Conservation (phyloP, 768 basidiomycete species). For the Hygrophoropsis aurantiaca region DNA sequence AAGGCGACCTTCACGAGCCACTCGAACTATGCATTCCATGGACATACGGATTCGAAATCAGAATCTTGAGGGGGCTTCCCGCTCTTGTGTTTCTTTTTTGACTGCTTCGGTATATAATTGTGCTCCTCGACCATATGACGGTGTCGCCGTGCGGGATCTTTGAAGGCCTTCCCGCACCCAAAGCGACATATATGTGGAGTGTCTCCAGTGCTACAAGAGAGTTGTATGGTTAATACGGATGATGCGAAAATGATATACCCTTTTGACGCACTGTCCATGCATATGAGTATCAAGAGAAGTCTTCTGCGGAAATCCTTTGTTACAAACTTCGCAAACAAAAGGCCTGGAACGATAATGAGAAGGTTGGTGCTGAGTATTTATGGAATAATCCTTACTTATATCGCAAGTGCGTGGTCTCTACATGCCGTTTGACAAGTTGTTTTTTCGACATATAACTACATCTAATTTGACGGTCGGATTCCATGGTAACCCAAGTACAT, state of each 20-base stretch:
- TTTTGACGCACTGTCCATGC: constrained; percentile 49
- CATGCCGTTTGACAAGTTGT: constrained; percentile 68
- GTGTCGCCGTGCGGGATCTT: constrained; percentile 64
- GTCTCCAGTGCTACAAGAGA: constrained; percentile 48
- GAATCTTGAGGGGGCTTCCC: constrained; percentile 27
- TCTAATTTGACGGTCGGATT: constrained; percentile 26
- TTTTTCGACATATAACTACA: constrained; percentile 53
- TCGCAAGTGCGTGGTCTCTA: constrained; percentile 61
- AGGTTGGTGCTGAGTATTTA: constrained; percentile 7
- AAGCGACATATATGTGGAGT: constrained; percentile 54
- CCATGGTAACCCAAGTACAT: constrained; percentile 41
- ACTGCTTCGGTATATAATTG: constrained; percentile 47
- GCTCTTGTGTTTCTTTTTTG: constrained; percentile 44
- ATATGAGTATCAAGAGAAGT: constrained; percentile 58
- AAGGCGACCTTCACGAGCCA: too few species aligned
- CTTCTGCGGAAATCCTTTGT: constrained; percentile 58
- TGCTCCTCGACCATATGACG: constrained; percentile 57
- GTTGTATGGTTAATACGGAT: not conserved
- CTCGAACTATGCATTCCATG: constrained; percentile 21
- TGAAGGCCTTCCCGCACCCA: constrained; percentile 53
- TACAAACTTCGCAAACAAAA: constrained; percentile 51
- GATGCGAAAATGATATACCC: constrained; percentile 4
- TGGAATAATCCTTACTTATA: constrained; percentile 46
- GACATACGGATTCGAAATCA: constrained; percentile 27
- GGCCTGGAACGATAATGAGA: constrained; percentile 37